These are phyloP conservation scores for Pyrus pyrifolia DNA, from an alignment of 306 rosid genomes.

Conservation along the genomic window DNA sequence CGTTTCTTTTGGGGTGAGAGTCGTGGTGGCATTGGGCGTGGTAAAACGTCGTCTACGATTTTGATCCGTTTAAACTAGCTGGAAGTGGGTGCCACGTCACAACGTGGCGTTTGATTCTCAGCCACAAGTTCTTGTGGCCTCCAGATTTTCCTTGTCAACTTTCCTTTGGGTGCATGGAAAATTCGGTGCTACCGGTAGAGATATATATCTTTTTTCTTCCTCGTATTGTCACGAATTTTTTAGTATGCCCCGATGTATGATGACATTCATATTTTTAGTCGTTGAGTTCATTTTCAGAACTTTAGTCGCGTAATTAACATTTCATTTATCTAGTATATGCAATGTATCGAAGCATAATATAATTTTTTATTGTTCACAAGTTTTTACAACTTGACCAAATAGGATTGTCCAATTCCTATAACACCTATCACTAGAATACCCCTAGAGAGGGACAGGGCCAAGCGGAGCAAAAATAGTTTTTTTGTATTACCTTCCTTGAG, in stretches of 20 bases:
- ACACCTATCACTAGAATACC: background rate
- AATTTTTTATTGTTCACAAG: too few species aligned
- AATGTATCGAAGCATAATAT: too few species aligned
- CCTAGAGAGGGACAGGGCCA: background rate
- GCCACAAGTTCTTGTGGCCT: slow-evolving; percentile 95
- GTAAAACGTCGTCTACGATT: slow-evolving; percentile 22
- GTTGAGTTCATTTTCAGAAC: too few species aligned
- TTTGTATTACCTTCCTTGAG: too few species aligned
- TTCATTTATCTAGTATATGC: too few species aligned
- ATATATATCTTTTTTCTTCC: background rate
- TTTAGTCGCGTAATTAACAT: too few species aligned
- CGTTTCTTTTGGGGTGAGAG: background rate
- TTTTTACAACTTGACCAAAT: background rate
- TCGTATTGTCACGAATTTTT: too few species aligned
- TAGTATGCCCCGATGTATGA: too few species aligned
- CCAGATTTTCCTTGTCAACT: slow-evolving; percentile 23
- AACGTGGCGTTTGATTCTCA: slow-evolving; percentile 29
- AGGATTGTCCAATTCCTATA: background rate
- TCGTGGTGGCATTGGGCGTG: background rate
- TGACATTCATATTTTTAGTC: too few species aligned
- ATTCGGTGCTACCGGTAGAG: background rate
- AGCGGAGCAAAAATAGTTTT: background rate
- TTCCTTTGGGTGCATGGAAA: background rate
- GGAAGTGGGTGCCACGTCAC: slow-evolving; percentile 67
- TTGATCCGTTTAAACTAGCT: slow-evolving; percentile 51